Base-by-base conservation (phyloP, 257 asterid species). In the Ocimum tenuiflorum region DNA sequence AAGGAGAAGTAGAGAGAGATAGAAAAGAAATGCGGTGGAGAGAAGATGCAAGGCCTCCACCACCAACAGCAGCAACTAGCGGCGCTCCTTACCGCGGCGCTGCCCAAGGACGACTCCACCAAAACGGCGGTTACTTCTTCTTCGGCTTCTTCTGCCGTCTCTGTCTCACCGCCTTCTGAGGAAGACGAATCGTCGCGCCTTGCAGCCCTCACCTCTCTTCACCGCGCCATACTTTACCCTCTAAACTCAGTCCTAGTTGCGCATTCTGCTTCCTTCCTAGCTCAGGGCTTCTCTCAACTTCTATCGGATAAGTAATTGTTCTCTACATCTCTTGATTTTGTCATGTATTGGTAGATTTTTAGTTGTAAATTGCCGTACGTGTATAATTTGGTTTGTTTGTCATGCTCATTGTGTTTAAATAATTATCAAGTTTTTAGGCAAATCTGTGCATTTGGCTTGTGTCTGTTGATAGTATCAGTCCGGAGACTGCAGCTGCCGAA, bases 41-140 rank as follows among this genome's bases (percentile, higher is more conserved):
- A 59, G 52, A 85, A 49, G 81, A 92, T 89, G 97, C 99, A 87
- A 78, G 95, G 96, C 68, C 95, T 91, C 80, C 98, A 88, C 81
- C 96, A 87, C 78, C 99, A 89, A 23, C 99, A 87, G 64, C 97
- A 87, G 77, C 98, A 92, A 73, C 86, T 92, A 57, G 96, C 88
- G 70, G 94, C 97, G 68, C 96, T 92, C 70, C 90, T 92, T 48
- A 73, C 99, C 54, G 96, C 96, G 67, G 96, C 99, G 63, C 91
- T 87, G 48, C 94, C 96, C 19, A 86, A 83, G 67, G 91, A 78
- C 77, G 91, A 80, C 62, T 64, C 91, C 58, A 70, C 91, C 14
- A 78, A 77, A 56, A 15, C 87, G 12, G 20, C 82, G 17, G 69
- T 74, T 14, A 39, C 85, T 36, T 59, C 83, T 20, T 55, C 84